Conservation (phyloP, 2,329 filamentous ascomycete genomes). For the Byssothecium circinans region DNA sequence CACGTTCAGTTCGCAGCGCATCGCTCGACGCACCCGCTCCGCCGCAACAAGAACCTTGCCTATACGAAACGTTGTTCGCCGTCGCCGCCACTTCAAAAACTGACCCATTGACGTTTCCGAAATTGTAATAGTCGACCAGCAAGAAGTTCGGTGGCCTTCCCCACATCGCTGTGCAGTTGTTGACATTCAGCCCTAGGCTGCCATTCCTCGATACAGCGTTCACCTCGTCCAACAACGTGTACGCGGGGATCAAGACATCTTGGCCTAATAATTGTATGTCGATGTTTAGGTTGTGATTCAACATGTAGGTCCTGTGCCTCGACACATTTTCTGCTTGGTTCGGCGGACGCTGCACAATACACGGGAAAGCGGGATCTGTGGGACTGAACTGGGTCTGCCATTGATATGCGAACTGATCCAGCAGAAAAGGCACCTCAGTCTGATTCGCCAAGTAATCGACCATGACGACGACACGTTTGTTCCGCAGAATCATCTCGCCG, state of each 20-base stretch:
- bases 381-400: constrained; percentile 91
- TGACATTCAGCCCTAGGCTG: constrained; percentile 30
- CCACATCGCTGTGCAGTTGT: constrained; percentile 35
- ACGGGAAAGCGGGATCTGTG: constrained; percentile 70
- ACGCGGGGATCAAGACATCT: constrained; percentile 50
- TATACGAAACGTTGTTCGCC: constrained; percentile 54
- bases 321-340: constrained; percentile 56
- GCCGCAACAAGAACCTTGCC: constrained; percentile 27
- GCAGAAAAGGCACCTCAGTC: constrained; percentile 74
- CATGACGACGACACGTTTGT: constrained; percentile 38
- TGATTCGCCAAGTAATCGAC: constrained; percentile 65
- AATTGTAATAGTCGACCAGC: constrained; percentile 43
- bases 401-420: constrained; percentile 85
- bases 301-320: constrained; percentile 70
- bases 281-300: constrained; percentile 90
- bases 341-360: constrained; percentile 75
- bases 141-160: constrained; percentile 39
- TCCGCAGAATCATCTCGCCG: constrained; percentile 54
- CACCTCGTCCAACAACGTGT: constrained; percentile 28
- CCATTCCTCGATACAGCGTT: constrained; percentile 33
- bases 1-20: neutral
- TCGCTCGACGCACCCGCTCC: neutral
- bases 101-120: constrained; percentile 36
- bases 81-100: constrained; percentile 41
- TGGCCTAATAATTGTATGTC: constrained; percentile 30